Percentiles rank a stretch among this genome's conserved stretches.
These are phyloP conservation scores for Didymosphaeria variabile DNA, from an alignment of 2,329 filamentous ascomycete species.

Conservation along the genomic window DNA sequence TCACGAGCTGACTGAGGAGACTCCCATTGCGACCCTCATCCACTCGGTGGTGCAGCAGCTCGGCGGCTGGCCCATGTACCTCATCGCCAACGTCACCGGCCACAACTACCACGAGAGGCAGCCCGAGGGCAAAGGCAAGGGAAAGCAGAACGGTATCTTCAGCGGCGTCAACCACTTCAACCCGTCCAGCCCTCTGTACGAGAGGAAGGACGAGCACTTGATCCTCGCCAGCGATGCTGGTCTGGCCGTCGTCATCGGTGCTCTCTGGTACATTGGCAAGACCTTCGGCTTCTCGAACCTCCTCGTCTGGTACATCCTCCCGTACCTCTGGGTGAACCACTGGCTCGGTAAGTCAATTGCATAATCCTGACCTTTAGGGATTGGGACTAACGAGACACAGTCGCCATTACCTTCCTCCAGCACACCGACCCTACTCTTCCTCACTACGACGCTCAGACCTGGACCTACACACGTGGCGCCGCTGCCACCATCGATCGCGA, in stretches of 20 bases:
- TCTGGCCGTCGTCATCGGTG: constrained; percentile 65
- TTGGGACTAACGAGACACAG: constrained; percentile 58
- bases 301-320: constrained; percentile 91
- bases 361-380: neutral
- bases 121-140: constrained; percentile 89
- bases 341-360: constrained; percentile 81
- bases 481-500: constrained; percentile 97
- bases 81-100: constrained; percentile 90
- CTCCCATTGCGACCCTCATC: constrained; percentile 80
- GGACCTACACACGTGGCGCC: constrained; percentile 93
- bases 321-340: constrained; percentile 98
- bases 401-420: constrained; percentile 96
- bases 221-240: constrained; percentile 90
- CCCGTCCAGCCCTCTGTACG: constrained; percentile 86
- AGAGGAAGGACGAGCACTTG: constrained; percentile 87
- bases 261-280: constrained; percentile 74
- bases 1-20: constrained; percentile 91
- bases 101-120: constrained; percentile 95
- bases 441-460: constrained; percentile 85
- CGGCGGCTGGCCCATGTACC: constrained; percentile 91
- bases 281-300: constrained; percentile 87
- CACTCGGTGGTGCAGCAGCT: constrained; percentile 86
- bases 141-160: constrained; percentile 84
- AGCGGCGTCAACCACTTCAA: constrained; percentile 95
- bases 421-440: constrained; percentile 95